These are phyloP conservation scores for Aspergillus sojae DNA, from an alignment of 2,329 filamentous ascomycete genomes.

Conservation along the genomic window DNA sequence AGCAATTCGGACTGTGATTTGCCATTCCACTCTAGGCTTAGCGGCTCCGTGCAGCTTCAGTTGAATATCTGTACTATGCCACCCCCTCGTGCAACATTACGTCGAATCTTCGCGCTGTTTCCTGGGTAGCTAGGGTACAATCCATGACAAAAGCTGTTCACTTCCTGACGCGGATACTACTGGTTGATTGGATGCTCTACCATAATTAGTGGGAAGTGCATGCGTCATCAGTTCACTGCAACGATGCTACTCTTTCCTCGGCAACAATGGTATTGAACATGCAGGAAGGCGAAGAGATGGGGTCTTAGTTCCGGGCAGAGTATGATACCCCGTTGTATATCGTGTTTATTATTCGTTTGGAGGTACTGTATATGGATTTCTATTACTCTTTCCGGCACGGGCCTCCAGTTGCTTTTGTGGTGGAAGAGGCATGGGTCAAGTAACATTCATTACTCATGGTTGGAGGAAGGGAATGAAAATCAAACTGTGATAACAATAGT, in stretches of 20 bases:
- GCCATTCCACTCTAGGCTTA: slow-evolving; percentile 9
- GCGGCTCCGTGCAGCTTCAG: background rate
- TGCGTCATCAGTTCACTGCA: slow-evolving; percentile 5
- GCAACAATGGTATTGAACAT: slow-evolving; percentile 4
- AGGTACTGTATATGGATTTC: background rate
- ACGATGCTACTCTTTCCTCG: slow-evolving; percentile 1
- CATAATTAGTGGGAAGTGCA: background rate
- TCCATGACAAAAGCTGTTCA: slow-evolving; percentile 5
- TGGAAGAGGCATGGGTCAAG: background rate
- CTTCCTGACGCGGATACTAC: background rate
- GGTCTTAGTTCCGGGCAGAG: background rate
- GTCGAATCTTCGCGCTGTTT: background rate
- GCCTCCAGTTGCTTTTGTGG: background rate
- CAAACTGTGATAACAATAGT: background rate
- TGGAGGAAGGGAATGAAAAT: background rate
- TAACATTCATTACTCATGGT: background rate
- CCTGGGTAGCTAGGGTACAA: background rate
- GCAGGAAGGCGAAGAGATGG: background rate
- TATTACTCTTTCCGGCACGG: background rate
- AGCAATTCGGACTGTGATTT: background rate
- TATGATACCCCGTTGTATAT: background rate
- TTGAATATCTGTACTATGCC: slow-evolving; percentile 14
- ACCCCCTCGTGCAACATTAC: slow-evolving; percentile 26
- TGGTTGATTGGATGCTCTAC: background rate
- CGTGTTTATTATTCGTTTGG: background rate